phyloP scores from a whole-genome alignment of 129 eudicot species.

The Daucus carota region DH1_v3.0 NC_030387.2:38914501-38915000 shows the following conservation, averaged over 20 bases:
- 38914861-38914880: slow-evolving; percentile 30
- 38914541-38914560: neutral
- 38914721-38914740: slow-evolving; percentile 1
- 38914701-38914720: neutral
- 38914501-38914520: slow-evolving; percentile 6
- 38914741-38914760: neutral
- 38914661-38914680: neutral
- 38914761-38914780: neutral
- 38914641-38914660: neutral
- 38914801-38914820: slow-evolving; percentile 12
- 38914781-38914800: neutral
- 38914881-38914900: slow-evolving; percentile 41
- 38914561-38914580: neutral
- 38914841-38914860: neutral
- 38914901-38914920: slow-evolving; percentile 14
- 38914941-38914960: neutral
- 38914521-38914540: neutral
- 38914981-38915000: neutral
- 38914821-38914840: neutral
- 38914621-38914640: neutral
- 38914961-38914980: neutral
- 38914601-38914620: neutral
- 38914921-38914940: neutral
- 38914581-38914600: neutral
- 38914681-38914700: neutral